Evolutionary conservation across 2,329 filamentous ascomycete genomes (phyloP).

Genomic region (Domatiomyces catenatus): DNA sequence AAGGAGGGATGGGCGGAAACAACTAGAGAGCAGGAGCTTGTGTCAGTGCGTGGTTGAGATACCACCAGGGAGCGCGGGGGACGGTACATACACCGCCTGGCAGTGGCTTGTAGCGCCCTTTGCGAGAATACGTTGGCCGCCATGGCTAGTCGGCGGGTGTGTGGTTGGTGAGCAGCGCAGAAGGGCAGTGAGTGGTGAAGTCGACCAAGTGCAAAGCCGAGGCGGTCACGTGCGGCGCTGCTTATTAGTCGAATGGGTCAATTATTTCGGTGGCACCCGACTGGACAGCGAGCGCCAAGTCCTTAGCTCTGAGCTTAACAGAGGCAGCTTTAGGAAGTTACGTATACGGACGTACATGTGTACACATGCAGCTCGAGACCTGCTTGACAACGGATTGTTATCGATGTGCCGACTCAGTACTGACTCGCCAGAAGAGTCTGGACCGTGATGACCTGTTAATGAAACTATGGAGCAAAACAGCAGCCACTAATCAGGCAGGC

Average conservation of each 20-base stretch:
- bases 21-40: constrained; percentile 23
- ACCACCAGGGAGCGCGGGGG: neutral
- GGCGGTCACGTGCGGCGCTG: neutral
- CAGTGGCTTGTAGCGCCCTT: constrained; percentile 32
- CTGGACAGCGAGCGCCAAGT: neutral
- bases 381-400: too few relatives aligned
- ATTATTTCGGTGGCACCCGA: neutral
- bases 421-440: too few relatives aligned
- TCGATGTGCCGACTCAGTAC: too few relatives aligned
- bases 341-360: too few relatives aligned
- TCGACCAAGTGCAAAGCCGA: neutral
- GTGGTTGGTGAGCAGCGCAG: neutral
- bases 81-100: constrained; percentile 31
- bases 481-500: too few relatives aligned
- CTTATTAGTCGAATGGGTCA: neutral
- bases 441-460: too few relatives aligned
- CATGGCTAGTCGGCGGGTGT: constrained; percentile 2
- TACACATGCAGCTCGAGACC: too few relatives aligned
- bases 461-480: too few relatives aligned
- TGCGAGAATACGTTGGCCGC: constrained; percentile 31
- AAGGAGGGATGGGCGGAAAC: constrained; percentile 30
- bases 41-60: constrained; percentile 5
- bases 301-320: neutral
- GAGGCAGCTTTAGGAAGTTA: neutral
- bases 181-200: neutral